Base-by-base conservation (phyloP, 1,284 basidiomycete genomes). In the Fereydounia khargensis region DNA sequence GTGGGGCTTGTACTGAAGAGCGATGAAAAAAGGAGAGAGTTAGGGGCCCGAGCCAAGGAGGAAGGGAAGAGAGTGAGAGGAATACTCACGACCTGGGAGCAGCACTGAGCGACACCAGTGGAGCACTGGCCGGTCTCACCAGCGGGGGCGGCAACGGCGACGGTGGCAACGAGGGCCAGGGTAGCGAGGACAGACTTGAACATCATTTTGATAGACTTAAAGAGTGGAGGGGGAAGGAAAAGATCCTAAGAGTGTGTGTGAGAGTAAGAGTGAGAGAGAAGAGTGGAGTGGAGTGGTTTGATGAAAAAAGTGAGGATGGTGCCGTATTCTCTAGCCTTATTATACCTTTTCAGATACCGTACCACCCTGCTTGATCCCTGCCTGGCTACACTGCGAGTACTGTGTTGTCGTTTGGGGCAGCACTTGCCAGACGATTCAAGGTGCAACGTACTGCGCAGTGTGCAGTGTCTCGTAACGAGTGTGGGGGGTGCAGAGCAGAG, bases 281-380 rank as follows among this genome's bases (percentile, higher is more conserved):
- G 42, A 41, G 37, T n/a, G n/a, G n/a, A 53, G 47, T 42, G 47
- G 47, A 44, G 49, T 39, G 39, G 58, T 52, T 53, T 65, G 61
- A 60, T 49, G 58, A 58, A 47, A 62, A 57, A 44, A 18, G 31
- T 41, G 42, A n/a, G 39, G 36, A 40, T 41, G 48, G 30, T 37
- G 43, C 38, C 45, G 35, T 25, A 56, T 51, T 51, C 30, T 32
- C 18, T 30, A 25, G 27, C 20, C 30, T 51, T 49, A 47, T 57
- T 64, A 64, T 64, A 64, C 32, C 42, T 64, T 60, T 52, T 37
- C n/a, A n/a, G n/a, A n/a, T n/a, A n/a, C n/a, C n/a, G n/a, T n/a
- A n/a, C n/a, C n/a, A n/a, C n/a, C n/a, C n/a, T n/a, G n/a, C n/a
- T n/a, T n/a, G n/a, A n/a, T n/a, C n/a, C n/a, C n/a, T n/a, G n/a